These are phyloP conservation scores for Metschnikowia henanensis DNA, from an alignment of 805 yeast species.

Conservation along the genomic window DNA sequence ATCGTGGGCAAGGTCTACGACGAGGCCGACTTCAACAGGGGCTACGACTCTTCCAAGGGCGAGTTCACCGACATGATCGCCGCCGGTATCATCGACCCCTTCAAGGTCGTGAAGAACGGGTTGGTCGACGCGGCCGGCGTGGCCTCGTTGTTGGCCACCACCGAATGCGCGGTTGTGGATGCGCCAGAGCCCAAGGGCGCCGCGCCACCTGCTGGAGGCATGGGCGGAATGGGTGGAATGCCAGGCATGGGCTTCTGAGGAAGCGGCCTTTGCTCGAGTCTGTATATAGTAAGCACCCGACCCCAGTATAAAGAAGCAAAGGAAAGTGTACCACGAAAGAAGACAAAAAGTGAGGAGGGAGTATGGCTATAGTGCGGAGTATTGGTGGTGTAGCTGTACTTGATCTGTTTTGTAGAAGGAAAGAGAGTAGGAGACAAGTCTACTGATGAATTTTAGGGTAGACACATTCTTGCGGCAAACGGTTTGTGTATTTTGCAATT, in stretches of 20 bases:
- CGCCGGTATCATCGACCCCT: constrained; percentile 97
- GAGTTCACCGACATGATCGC: constrained; percentile 95
- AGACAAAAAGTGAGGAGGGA: too few species aligned
- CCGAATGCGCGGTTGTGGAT: constrained; percentile 97
- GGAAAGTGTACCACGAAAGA: background rate
- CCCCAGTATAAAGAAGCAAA: constrained; percentile 3
- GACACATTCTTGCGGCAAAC: too few species aligned
- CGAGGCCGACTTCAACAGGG: constrained; percentile 74
- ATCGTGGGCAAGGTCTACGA: constrained; percentile 85
- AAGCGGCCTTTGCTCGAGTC: constrained; percentile 1
- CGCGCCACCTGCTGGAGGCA: constrained; percentile 51
- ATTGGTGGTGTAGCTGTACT: too few species aligned
- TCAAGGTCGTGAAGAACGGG: constrained; percentile 96
- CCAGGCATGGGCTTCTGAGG: constrained; percentile 34
- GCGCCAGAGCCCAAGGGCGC: constrained; percentile 79
- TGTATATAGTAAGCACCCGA: constrained; percentile 10
- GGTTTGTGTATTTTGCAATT: too few species aligned
- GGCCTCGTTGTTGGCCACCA: constrained; percentile 94
- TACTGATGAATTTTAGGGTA: too few species aligned
- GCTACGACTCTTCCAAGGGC: constrained; percentile 91
- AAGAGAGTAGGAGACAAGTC: too few species aligned
- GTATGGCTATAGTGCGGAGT: too few species aligned
- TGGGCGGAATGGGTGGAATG: constrained; percentile 33
- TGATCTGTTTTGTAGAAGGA: too few species aligned
- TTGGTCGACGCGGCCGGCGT: constrained; percentile 97